Evolutionary conservation across 768 basidiomycete species (phyloP), one percentile per base, ranked within the genome.

Genomic region (Gymnopilus junonius): DNA sequence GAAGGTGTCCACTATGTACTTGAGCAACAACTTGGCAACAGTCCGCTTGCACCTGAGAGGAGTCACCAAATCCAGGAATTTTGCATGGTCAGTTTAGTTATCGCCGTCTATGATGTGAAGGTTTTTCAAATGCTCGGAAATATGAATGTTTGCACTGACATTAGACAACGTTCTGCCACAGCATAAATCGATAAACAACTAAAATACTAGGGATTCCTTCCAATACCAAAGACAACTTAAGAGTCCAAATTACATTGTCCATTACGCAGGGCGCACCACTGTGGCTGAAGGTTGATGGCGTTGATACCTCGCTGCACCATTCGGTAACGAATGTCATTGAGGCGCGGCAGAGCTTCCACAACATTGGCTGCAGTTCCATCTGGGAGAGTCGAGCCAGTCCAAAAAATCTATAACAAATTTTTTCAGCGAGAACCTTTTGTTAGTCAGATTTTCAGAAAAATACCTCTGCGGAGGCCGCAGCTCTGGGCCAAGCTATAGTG

Each of bases 231-330:
- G 35, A 15, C 3, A 37, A 31, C 31, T 25, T 39, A 55, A 37
- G 54, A 58, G 56, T 53, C 58, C 23, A 67, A 5, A 53, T 89
- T 83, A 67, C 88, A 90, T n/a, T 72, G 74, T 2, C 83, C 84
- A 4, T 88, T 86, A 14, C 88, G 76, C 34, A 91, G 69, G 4
- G 87, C 90, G 76, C 90, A 92, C 87, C 87, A 92, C 53, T 85
- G 72, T 0, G 91, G 91, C 73, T 91, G 90, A 4, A 92, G 76
- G 2, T 85, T 73, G 57, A 85, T 84, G 5, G 89, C 87, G 8
- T 76, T 72, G 4, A 92, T 76, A 6, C 90, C 90, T 21, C 88
- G 76, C 69, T 85, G 80, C 4, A 84, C 82, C 77, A 91, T 82
- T 32, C 90, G 76, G 73, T 83, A 88, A 12, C 82, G 75, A 21